Conservation (phyloP, 2,329 filamentous ascomycete genomes). For the Fusarium sp. region DNA sequence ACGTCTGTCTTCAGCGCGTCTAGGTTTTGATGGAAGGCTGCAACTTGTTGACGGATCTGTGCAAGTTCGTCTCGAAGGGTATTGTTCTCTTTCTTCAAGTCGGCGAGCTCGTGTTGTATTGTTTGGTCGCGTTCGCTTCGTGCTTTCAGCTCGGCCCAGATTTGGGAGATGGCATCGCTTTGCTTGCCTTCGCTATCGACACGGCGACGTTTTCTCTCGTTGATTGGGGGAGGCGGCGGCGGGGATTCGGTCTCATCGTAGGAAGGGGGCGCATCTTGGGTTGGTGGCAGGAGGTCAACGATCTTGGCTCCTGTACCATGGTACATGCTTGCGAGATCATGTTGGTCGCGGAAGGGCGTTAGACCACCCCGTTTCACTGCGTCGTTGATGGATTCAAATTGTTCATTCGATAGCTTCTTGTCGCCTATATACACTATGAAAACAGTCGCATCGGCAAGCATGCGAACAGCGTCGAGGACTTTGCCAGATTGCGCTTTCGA, state of each 20-base stretch:
- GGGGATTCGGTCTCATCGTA: slow-evolving; percentile 11
- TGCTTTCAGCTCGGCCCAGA: slow-evolving; percentile 15
- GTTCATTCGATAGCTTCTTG: slow-evolving; percentile 14
- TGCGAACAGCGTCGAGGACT: slow-evolving; percentile 27
- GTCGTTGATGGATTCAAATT: slow-evolving; percentile 19
- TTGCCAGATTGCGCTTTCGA: slow-evolving; percentile 19
- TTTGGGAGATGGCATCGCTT: background rate
- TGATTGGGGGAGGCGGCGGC: slow-evolving; percentile 2
- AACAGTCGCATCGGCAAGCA: slow-evolving; percentile 1
- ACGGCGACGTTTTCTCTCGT: slow-evolving; percentile 20
- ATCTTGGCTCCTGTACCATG: slow-evolving; percentile 3
- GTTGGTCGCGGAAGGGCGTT: background rate
- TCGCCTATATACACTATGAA: slow-evolving; percentile 27
- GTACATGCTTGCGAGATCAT: slow-evolving; percentile 16
- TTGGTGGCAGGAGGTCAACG: slow-evolving; percentile 1
- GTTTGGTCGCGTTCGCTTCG: slow-evolving; percentile 5
- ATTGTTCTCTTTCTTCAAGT: slow-evolving; percentile 1
- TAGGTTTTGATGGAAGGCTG: background rate
- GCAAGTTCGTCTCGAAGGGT: background rate
- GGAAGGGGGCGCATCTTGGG: slow-evolving; percentile 8
- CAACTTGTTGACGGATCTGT: background rate
- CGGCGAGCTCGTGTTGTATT: slow-evolving; percentile 7
- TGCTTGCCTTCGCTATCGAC: background rate
- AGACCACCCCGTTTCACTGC: slow-evolving; percentile 1
- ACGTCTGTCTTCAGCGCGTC: slow-evolving; percentile 5